Conservation (phyloP, 2,329 filamentous ascomycete species). For the Saccharata proteae region DNA sequence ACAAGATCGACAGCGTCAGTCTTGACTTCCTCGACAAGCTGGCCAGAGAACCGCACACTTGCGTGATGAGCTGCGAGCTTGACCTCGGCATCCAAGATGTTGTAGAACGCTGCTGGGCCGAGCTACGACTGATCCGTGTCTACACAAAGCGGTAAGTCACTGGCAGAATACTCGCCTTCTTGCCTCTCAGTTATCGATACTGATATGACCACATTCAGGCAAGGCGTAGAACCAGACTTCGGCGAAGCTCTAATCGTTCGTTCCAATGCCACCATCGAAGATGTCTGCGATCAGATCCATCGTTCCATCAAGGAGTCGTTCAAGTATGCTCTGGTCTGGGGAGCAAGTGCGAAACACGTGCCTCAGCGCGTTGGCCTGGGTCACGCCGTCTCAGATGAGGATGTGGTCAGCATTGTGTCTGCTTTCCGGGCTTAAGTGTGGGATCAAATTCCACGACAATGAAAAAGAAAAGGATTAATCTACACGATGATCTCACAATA, state of each 20-base stretch:
- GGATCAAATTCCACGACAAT: no score
- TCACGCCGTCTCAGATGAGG: constrained; percentile 62
- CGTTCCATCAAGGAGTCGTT: constrained; percentile 93
- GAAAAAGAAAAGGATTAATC: no score
- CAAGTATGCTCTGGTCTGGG: constrained; percentile 98
- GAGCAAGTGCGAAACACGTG: constrained; percentile 85
- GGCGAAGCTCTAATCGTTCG: constrained; percentile 86
- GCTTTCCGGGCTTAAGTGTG: constrained; percentile 14
- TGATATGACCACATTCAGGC: constrained; percentile 48
- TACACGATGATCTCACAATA: no score
- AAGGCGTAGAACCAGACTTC: constrained; percentile 83
- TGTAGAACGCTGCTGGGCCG: constrained; percentile 88
- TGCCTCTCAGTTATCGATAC: neutral
- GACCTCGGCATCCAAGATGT: constrained; percentile 90
- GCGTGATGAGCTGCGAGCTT: constrained; percentile 94
- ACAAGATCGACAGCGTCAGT: constrained; percentile 95
- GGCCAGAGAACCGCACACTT: constrained; percentile 84
- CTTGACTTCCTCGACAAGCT: constrained; percentile 88
- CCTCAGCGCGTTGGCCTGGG: constrained; percentile 83
- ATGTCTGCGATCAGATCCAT: constrained; percentile 94
- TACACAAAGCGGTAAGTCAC: constrained; percentile 67
- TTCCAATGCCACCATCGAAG: constrained; percentile 77
- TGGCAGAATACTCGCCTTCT: neutral
- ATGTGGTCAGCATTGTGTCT: constrained; percentile 53
- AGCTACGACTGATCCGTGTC: constrained; percentile 76